phyloP scores from a whole-genome alignment of 129 eudicot species.

The Pittosporum tobira region DNA sequence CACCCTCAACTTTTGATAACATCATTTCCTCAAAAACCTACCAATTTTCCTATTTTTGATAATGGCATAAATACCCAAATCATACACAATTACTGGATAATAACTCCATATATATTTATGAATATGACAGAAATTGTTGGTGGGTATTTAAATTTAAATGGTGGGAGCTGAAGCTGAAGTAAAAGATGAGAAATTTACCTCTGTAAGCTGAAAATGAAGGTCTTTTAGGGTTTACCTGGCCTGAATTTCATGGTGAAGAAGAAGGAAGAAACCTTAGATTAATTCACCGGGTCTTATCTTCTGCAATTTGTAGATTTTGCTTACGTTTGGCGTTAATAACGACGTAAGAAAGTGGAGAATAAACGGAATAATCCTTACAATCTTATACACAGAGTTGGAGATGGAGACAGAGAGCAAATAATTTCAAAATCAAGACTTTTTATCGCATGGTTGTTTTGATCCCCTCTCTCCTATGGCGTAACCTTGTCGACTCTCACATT shows the following conservation, averaged over 20 bases:
- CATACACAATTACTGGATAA: no score
- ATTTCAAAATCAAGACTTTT: conserved; percentile 2
- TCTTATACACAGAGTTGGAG: no score
- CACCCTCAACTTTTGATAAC: conserved; percentile 34
- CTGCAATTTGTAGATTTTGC: neutral
- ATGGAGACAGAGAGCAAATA: conserved; percentile 8
- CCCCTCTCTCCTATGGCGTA: conserved; percentile 12
- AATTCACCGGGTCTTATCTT: neutral
- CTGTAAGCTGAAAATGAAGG: neutral
- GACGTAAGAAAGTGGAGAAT: neutral
- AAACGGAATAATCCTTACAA: no score
- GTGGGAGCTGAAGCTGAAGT: neutral
- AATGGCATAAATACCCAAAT: neutral
- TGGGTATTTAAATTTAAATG: neutral
- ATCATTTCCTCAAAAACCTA: conserved; percentile 14
- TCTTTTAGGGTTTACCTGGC: conserved; percentile 24
- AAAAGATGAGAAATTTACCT: neutral
- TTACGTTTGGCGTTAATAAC: neutral
- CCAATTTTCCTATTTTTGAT: no score
- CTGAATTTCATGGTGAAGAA: conserved; percentile 14
- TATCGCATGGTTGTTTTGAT: conserved; percentile 3
- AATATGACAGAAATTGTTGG: neutral
- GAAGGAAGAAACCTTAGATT: conserved; percentile 14
- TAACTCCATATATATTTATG: no score
- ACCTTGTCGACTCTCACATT: conserved; percentile 7